Evolutionary conservation across 176 grass and related monocot species (phyloP), one percentile per base, ranked within the genome.

Genomic region (Miscanthus lutarioriparius): DNA sequence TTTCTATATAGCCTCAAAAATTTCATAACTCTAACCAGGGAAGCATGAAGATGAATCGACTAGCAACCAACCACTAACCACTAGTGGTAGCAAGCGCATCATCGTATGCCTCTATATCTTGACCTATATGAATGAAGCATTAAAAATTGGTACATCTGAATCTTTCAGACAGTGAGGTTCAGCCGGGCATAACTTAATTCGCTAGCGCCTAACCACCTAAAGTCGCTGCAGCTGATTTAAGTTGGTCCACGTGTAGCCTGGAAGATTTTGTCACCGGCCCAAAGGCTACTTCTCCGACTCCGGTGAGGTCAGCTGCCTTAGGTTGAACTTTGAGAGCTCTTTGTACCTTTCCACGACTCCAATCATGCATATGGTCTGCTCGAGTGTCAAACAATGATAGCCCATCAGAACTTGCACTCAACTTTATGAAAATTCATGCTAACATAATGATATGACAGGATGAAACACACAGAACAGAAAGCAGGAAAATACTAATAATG

Each of bases 341-440:
- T 95, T 95, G 70, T 98, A 98, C 61, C 78, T 95, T 86, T 95
- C 91, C 54, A 90, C 93, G 4, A 93, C 89, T 32, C 96, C 96
- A 19, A 98, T 80, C 80, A 92, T 74, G 91, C 93, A 98, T 81
- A 93, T 95, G 53, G 96, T 98, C 93, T 95, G 92, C 38, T 7
- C 67, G 77, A 41, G 37, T 72, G 67, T 72, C 74, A 90, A 81
- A 56, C 54, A 75, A 73, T 16, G 59, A 71, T 33, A 33, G 4
- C 28, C 53, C 51, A 75, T 87, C 28, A 83, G 20, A 61, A 87
- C 4, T 11, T 49, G 7, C 38, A 40, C 37, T 35, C 0, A 33
- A 33, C 64, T 63, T 64, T 5, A 81, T 37, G 4, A 35, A 51
- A 36, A 26, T 17, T n/a, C 12, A 38, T 68, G 28, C 20, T 3